Evolutionary conservation across 768 basidiomycete species (phyloP), one percentile per base, ranked within the genome.

Genomic region (Xerocomus brunneocitrinus): DNA sequence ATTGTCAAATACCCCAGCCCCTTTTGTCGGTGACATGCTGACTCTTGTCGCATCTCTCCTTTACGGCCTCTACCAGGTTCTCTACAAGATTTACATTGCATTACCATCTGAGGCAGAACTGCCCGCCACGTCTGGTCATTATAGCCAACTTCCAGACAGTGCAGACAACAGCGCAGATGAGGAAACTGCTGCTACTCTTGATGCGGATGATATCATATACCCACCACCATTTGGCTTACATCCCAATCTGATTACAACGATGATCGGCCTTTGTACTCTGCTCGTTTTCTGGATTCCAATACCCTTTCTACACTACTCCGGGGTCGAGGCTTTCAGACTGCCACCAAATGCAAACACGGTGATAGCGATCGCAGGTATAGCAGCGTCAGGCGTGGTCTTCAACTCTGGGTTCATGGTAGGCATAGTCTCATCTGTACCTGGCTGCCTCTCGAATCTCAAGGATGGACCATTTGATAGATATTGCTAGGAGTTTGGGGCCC

Each of bases 401-500:
- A 95, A 93, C 63, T 83, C 88, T 0, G 89, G 90, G 0, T 79
- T 89, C 62, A 92, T 95, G 93, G 89, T 89, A 65, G 46, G 76
- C 4, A 30, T 24, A 8, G 3, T 40, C 24, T 40, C 34, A 22
- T 57, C 35, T 43, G 31, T 41, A 27, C 35, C 45, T 49, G 50
- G 12, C 36, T n/a, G 43, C 40, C 35, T 44, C 22, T 41, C 13
- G 14, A 34, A 41, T 50, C 54, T 65, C 52, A 53, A 44, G 5
- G 5, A 45, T 38, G 19, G 3, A 14, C 35, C 12, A 7, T 40
- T 54, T 47, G 53, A 27, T 58, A 93, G 91, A 77, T 89, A 50
- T 74, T 95, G 3, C 74, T 95, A 45, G 89, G 88, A 27, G 70
- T 89, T 27, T 94, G 90, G 89, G 92, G 92, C 4, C 92, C 92